Evolutionary conservation across 2,329 filamentous ascomycete species (phyloP), one percentile per base, ranked within the genome.

Genomic region (Ascochyta clinopodiicola): DNA sequence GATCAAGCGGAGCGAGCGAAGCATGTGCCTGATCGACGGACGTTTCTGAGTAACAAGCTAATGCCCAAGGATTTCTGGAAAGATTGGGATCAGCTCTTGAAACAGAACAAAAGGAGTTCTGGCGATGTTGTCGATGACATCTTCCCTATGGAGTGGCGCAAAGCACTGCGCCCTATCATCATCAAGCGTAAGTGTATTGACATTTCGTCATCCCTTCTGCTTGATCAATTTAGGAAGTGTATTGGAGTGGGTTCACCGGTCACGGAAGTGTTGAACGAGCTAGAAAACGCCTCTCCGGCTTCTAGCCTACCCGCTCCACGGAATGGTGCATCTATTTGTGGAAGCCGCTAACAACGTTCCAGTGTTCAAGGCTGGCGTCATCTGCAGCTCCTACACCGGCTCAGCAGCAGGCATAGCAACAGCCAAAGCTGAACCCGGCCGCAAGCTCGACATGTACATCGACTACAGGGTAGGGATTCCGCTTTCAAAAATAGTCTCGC

Each of bases 331-430:
- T 13, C 10, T 22, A 15, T 17, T 15, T 6, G 27, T 13, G 13
- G 31, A 22, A 34, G 25, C 22, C 8, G 21, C 45, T 59, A 46
- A 59, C 44, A 19, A 10, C 1, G 15, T 13, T 12, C 2, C 44
- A 79, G 76, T 82, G 10, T 82, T 80, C 66, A 76, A 77, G 58
- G 76, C 78, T 15, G 80, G 80, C 44, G 66, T 82, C 32, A 75
- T 82, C 46, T 66, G 65, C 22, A 57, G 67, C 44, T 70, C 69
- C 29, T 73, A 72, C 48, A 57, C 60, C 10, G 53, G 51, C 2
- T 31, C 67, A 4, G 66, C 71, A 42, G 63, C 72, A 4, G 79
- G 80, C 5, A 65, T 75, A 42, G 77, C 75, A 9, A 71, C 75
- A 3, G 75, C 74, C 2, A 68, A 64, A 27, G 69, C 69, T 6